Evolutionary conservation across 2,329 filamentous ascomycete genomes (phyloP).

Genomic region (Pyrenochaeta sp.): DNA sequence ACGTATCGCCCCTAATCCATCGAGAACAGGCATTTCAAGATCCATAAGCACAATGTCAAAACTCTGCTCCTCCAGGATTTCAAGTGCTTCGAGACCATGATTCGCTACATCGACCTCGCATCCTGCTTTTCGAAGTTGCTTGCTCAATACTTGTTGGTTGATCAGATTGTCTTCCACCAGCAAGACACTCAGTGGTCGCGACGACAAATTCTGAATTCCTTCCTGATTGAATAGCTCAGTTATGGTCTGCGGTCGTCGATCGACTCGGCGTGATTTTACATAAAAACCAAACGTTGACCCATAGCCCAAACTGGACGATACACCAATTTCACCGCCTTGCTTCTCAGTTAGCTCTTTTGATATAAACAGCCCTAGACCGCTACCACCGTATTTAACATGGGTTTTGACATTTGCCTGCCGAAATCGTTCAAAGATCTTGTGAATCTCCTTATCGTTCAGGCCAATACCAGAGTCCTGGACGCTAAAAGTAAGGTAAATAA

Average conservation of each 20-base stretch:
- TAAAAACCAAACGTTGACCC: slow-evolving; percentile 57
- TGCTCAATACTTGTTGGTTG: slow-evolving; percentile 49
- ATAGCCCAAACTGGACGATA: slow-evolving; percentile 46
- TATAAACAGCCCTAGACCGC: slow-evolving; percentile 57
- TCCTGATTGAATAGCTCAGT: slow-evolving; percentile 11
- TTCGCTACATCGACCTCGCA: slow-evolving; percentile 43
- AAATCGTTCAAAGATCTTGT: slow-evolving; percentile 49
- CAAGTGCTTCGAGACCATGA: slow-evolving; percentile 49
- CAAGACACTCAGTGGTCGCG: slow-evolving; percentile 35
- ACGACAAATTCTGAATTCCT: slow-evolving; percentile 1
- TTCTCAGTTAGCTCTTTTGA: slow-evolving; percentile 56
- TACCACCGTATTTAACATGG: slow-evolving; percentile 55
- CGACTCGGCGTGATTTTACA: slow-evolving; percentile 45
- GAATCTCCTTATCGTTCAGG: slow-evolving; percentile 50
- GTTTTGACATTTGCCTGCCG: slow-evolving; percentile 47
- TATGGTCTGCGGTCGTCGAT: slow-evolving; percentile 14
- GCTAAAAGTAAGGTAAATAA: slow-evolving; percentile 49
- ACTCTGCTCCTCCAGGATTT: slow-evolving; percentile 34
- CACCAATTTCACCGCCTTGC: slow-evolving; percentile 58
- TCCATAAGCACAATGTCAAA: slow-evolving; percentile 56
- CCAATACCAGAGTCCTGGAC: slow-evolving; percentile 54
- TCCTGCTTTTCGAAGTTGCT: slow-evolving; percentile 45
- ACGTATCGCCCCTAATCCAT: slow-evolving; percentile 53
- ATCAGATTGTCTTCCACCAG: slow-evolving; percentile 52
- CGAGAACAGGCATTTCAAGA: slow-evolving; percentile 65